These are phyloP conservation scores for Lenwebbia sp. DNA, from an alignment of 345 rosid species.

Conservation along the genomic window DNA sequence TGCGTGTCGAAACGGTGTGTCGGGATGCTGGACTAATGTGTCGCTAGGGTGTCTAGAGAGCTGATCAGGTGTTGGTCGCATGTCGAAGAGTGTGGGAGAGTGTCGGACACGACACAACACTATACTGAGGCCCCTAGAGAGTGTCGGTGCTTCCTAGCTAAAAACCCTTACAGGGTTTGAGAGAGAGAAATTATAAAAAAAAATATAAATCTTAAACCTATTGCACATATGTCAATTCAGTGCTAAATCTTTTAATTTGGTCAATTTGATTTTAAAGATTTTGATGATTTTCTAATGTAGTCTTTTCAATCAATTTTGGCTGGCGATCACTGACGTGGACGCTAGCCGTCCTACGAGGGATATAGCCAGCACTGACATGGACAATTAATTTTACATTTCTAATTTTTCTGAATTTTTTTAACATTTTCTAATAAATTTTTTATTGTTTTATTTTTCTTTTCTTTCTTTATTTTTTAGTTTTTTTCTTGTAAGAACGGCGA, in stretches of 20 bases:
- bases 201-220: background rate
- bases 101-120: too few species aligned
- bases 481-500: background rate
- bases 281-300: rapidly evolving
- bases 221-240: rapidly evolving
- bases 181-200: background rate
- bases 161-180: background rate
- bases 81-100: too few species aligned
- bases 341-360: rapidly evolving
- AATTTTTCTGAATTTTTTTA: too few species aligned
- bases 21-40: too few species aligned
- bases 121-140: too few species aligned
- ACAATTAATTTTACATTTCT: background rate
- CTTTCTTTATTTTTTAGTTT: background rate
- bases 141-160: background rate
- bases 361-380: background rate
- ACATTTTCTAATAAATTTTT: background rate
- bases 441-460: background rate
- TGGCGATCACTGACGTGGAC: rapidly evolving
- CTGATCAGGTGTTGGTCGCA: too few species aligned
- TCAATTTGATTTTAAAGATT: background rate
- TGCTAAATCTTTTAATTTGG: rapidly evolving
- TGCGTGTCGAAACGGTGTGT: too few species aligned
- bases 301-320: rapidly evolving
- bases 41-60: too few species aligned